Conservation (phyloP, 371 early-diverging fungal genomes). For the Zancudomyces culisetae region DNA sequence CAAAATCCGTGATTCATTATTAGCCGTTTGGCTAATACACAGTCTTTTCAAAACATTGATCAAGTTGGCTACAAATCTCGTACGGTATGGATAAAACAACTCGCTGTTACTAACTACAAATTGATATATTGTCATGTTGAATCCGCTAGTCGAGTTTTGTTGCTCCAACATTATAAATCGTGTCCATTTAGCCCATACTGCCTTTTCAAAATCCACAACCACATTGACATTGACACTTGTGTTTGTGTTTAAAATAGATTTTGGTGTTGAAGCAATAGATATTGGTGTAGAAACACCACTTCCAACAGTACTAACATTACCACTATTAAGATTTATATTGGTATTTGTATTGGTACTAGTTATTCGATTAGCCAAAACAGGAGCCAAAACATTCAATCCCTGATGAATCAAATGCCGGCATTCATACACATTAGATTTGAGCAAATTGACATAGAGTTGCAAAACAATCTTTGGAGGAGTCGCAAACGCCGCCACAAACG, state of each 20-base stretch:
- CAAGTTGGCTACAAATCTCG: slow-evolving; percentile 77
- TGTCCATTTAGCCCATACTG: slow-evolving; percentile 76
- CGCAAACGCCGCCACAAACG: slow-evolving; percentile 79
- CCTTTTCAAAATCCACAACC: slow-evolving; percentile 23
- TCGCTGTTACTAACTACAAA: slow-evolving; percentile 73
- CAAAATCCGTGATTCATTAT: slow-evolving; percentile 65
- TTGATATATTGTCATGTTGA: slow-evolving; percentile 76
- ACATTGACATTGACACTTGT: not conserved
- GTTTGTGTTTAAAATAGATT: not conserved
- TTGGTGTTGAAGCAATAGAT: not conserved
- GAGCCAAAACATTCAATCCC: slow-evolving; percentile 81
- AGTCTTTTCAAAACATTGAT: slow-evolving; percentile 66
- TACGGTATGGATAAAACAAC: slow-evolving; percentile 68
- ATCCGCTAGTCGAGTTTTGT: slow-evolving; percentile 65
- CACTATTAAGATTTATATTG: not conserved
- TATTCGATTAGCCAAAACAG: slow-evolving; percentile 66
- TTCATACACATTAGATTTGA: slow-evolving; percentile 74
- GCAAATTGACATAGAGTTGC: slow-evolving; percentile 73
- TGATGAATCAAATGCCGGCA: slow-evolving; percentile 67
- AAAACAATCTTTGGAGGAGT: slow-evolving; percentile 80
- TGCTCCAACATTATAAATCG: slow-evolving; percentile 79
- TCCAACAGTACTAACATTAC: not conserved
- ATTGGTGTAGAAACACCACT: not conserved
- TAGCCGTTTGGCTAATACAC: slow-evolving; percentile 63
- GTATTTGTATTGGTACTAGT: not conserved